A percentile compares a stretch with the other conserved stretches of the same genome.
These are phyloP conservation scores for Paramecium sexaurelia DNA, from an alignment of 73 alveolate genomes.

Conservation along the genomic window DNA sequence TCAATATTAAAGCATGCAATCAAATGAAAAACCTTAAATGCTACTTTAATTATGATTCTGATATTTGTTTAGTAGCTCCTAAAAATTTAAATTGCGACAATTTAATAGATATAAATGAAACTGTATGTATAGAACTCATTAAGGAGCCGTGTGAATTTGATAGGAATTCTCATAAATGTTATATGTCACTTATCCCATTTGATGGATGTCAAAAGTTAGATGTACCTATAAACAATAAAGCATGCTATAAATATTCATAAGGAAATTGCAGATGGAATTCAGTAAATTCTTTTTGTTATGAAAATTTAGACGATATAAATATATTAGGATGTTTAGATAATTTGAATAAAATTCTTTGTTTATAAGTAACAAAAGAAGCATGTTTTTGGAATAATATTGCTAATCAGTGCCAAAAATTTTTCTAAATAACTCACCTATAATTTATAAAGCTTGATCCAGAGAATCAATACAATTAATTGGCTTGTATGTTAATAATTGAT, in stretches of 20 bases:
- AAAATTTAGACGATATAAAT: neutral
- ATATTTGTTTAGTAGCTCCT: too few species aligned
- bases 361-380: neutral
- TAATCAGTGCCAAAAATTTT: neutral
- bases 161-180: too few species aligned
- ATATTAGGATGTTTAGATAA: neutral
- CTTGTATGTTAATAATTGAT: neutral
- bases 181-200: too few species aligned
- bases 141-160: too few species aligned
- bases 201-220: too few species aligned
- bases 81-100: too few species aligned
- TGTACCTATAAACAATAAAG: too few species aligned
- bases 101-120: too few species aligned
- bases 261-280: conserved; percentile 31
- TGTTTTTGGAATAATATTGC: neutral
- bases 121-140: too few species aligned
- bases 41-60: too few species aligned
- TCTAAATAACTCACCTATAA: neutral
- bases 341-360: neutral
- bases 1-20: neutral
- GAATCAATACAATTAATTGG: neutral
- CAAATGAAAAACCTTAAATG: too few species aligned
- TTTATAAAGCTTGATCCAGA: neutral
- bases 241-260: too few species aligned
- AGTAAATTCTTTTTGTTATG: neutral